Base-by-base conservation (phyloP, 202 grass and related monocot species). In the Panicum hallii region DNA sequence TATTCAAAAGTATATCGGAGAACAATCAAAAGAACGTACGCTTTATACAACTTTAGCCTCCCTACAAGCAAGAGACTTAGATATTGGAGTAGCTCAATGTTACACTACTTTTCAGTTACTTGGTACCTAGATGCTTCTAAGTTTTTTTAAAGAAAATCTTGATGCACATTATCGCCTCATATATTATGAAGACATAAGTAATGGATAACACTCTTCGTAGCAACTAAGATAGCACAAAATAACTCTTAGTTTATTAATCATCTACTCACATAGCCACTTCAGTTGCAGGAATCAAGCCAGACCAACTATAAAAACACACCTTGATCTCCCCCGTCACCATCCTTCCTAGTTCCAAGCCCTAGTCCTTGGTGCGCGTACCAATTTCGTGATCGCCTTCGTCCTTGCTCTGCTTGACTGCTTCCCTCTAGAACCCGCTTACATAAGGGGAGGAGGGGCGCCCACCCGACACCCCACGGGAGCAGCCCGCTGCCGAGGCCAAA, bases 391-490 rank as follows among this genome's bases (percentile, higher is more conserved):
- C 57, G 23, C 42, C 5, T 7, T 30, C 42, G 20, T 44, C 40
- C 50, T 62, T 23, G n/a, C 22, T 60, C 7, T 62, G 58, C 52
- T 54, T 44, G 6, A 53, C 50, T 70, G 12, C 36, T 62, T n/a
- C 8, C 45, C 55, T 85, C 73, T 36, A 63, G 67, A 45, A 55
- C 53, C 44, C 13, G 43, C 67, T 45, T 70, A 74, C 68, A 81
- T 52, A 85, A 70, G 40, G 52, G n/a, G 57, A 61, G 58, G 16
- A 69, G 46, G 36, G 2, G 49, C 13, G 61, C 63, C 52, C 58
- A 65, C 14, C 81, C 78, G 71, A 81, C 82, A 80, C 67, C 69
- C 72, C 80, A 72, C 38, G 85, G 71, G 50, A 41, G 12, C 47
- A 30, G 65, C 52, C 74, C 74, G 41, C 72, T 23, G 67, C 67